Percentiles rank a stretch among this genome's conserved stretches.
phyloP scores from a whole-genome alignment of 192 early-diverging fungal species.

The Coemansia sp. region DNA sequence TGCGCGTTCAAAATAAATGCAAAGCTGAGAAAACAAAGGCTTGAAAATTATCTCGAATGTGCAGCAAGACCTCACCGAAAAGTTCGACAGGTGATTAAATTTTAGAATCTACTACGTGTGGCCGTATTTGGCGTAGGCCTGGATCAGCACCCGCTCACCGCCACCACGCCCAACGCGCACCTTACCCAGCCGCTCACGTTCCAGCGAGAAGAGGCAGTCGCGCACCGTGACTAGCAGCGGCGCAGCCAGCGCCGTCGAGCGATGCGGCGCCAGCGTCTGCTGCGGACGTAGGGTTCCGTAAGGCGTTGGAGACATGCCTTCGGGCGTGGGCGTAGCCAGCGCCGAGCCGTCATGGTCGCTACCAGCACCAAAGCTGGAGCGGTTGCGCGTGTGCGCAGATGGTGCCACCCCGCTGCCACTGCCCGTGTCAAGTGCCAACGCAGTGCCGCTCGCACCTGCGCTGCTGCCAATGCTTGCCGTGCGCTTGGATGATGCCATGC shows the following conservation, averaged over 20 bases:
- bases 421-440: background rate
- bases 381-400: conserved; percentile 23
- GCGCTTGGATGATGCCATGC: conserved; percentile 16
- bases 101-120: too few relatives aligned
- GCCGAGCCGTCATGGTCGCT: conserved; percentile 27
- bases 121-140: conserved; percentile 23
- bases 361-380: conserved; percentile 20
- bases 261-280: conserved; percentile 10
- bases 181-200: conserved; percentile 56
- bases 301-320: background rate
- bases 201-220: conserved; percentile 71
- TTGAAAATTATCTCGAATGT: too few relatives aligned
- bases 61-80: too few relatives aligned
- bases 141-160: conserved; percentile 43
- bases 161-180: conserved; percentile 41
- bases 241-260: conserved; percentile 32
- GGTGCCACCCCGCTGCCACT: background rate
- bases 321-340: conserved; percentile 16
- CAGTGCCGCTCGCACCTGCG: background rate
- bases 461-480: conserved; percentile 9
- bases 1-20: too few relatives aligned
- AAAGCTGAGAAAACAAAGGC: background rate
- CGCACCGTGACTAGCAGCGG: conserved; percentile 61
- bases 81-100: too few relatives aligned
- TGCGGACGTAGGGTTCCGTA: background rate